phyloP scores from a whole-genome alignment of 331 rosid species.

The Acacia concinna region DNA sequence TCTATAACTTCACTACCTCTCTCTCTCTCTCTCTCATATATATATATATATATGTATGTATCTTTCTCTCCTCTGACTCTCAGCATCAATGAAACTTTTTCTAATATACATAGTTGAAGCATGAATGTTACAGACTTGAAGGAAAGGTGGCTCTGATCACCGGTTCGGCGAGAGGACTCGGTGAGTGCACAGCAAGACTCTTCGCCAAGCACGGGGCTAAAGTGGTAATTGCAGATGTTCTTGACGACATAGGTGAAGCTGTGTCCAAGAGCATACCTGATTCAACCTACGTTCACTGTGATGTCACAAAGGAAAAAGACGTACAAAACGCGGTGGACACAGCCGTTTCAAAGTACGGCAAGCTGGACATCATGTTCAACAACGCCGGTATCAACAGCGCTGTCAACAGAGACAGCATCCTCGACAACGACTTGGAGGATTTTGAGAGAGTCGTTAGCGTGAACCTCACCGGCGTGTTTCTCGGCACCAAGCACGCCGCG shows the following conservation, averaged over 20 bases:
- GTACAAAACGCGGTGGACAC: slow-evolving; percentile 41
- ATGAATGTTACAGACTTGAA: neutral
- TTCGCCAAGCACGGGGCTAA: neutral
- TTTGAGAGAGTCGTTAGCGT: slow-evolving; percentile 45
- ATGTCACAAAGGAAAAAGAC: slow-evolving; percentile 40
- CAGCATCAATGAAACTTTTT: too few relatives aligned
- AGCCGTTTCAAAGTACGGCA: slow-evolving; percentile 42
- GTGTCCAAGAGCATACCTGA: neutral
- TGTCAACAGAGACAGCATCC: slow-evolving; percentile 22
- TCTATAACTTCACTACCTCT: too few relatives aligned
- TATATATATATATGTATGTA: too few relatives aligned
- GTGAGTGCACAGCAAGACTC: neutral
- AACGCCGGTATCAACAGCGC: slow-evolving; percentile 35
- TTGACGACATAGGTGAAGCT: neutral
- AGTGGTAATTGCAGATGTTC: neutral
- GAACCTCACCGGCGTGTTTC: slow-evolving; percentile 42
- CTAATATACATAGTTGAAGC: neutral
- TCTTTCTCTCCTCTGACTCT: too few relatives aligned
- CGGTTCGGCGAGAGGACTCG: neutral
- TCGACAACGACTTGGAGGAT: slow-evolving; percentile 7
- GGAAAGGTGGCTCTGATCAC: neutral
- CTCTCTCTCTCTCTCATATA: too few relatives aligned
- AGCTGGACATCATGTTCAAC: slow-evolving; percentile 62
- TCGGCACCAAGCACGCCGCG: slow-evolving; percentile 59
- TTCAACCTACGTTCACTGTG: slow-evolving; percentile 46